Percentiles rank a stretch among this genome's conserved stretches.
Conservation (phyloP, 2,329 filamentous ascomycete species). For the Alternaria triticimaculans region DNA sequence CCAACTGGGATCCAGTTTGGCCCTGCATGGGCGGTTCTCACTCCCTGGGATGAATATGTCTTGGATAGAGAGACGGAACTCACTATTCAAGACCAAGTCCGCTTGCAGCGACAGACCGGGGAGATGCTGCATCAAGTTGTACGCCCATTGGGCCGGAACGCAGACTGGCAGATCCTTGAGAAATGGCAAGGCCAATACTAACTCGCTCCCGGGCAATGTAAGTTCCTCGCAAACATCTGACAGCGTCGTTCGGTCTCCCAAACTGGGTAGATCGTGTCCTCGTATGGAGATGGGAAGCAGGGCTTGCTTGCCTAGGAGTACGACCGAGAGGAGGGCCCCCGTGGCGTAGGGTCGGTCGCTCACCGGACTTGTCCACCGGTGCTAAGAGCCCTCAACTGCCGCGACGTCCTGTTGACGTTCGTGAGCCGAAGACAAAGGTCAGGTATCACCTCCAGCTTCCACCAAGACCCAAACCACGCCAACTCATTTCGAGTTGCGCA, state of each 20-base stretch:
- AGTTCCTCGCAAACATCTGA: not conserved
- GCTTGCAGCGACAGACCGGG: not conserved
- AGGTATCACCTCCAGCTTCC: not conserved
- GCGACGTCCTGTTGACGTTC: not conserved
- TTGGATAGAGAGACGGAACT: not conserved
- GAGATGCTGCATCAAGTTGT: not conserved
- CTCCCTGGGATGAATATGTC: not conserved
- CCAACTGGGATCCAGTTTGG: slow-evolving; percentile 26
- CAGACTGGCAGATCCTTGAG: not conserved
- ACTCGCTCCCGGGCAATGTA: not conserved
- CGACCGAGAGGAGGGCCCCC: slow-evolving; percentile 13
- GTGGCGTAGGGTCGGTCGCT: slow-evolving; percentile 12
- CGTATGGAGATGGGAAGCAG: not conserved
- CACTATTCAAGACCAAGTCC: not conserved
- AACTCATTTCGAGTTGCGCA: not conserved
- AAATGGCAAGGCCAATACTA: not conserved
- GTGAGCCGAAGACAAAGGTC: not conserved
- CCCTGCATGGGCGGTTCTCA: slow-evolving; percentile 18
- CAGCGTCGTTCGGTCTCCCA: not conserved
- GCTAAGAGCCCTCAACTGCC: slow-evolving; percentile 13
- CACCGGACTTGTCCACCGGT: slow-evolving; percentile 5
- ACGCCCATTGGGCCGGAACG: not conserved
- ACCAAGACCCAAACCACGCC: not conserved
- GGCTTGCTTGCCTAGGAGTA: not conserved
- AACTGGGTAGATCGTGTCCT: not conserved